Evolutionary conservation across 208 protist genomes (phyloP), one percentile per base, ranked within the genome.

Genomic region (Acanthamoeba triangularis): DNA sequence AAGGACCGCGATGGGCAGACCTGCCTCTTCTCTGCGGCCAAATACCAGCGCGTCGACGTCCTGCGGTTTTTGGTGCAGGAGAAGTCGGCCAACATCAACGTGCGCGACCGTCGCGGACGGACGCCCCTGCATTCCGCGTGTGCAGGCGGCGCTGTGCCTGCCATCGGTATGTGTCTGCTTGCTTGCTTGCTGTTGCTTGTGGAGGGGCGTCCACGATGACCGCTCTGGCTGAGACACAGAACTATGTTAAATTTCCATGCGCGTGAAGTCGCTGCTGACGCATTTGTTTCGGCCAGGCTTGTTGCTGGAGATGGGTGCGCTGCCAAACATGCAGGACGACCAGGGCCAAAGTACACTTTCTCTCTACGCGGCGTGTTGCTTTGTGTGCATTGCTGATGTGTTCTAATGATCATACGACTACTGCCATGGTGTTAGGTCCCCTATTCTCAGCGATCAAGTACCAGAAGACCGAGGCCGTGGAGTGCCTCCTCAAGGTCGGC

Each of bases 21-120:
- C n/a, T 87, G 78, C n/a, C 41, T 87, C 78, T 87, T 59, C 33
- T 87, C 78, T 1, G 78, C 78, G 10, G 78, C 78, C 52, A 87
- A 87, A 35, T 87, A 59, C 47, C 52, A 63, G 28, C 41, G 52
- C 14, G 78, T 63, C 3, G 47, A 52, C 11, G 52, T 52, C 44
- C 23, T 87, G 3, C 52, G 41, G 16, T 52, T 63, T 25, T n/a
- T 78, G 14, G 35, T 13, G n/a, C 78, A 33, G 37, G 52, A 52
- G 52, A 87, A 87, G n/a, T 52, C 47, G 3, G 78, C 78, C 47
- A 87, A 87, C n/a, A n/a, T 87, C 78, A 87, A 87, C 52, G 78
- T 87, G 41, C 20, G 78, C 5, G 78, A 87, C 30, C 14, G 18
- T 14, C 78, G 41, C 13, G 78, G 78, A 8, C 78, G 78, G 14